phyloP scores from a whole-genome alignment of 2,329 filamentous ascomycete species.

The Malbranchea cinnamomea region DNA sequence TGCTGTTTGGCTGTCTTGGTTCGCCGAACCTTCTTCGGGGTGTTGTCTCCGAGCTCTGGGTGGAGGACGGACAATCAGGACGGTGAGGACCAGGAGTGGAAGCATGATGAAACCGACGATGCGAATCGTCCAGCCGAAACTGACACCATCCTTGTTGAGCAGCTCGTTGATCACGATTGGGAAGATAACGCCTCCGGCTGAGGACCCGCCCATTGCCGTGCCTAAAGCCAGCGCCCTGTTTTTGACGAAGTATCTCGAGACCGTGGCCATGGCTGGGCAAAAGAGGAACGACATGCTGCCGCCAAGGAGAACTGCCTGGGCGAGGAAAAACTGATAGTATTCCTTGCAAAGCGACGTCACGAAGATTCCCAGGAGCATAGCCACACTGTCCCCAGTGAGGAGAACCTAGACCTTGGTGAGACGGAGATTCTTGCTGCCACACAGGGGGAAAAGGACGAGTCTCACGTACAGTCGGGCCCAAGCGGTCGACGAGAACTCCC shows the following conservation, averaged over 20 bases:
- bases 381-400: slow-evolving; percentile 15
- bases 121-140: slow-evolving; percentile 25
- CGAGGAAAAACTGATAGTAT: slow-evolving; percentile 26
- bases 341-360: slow-evolving; percentile 23
- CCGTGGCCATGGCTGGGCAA: slow-evolving; percentile 18
- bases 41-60: no score
- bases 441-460: background rate
- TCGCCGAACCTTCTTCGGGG: background rate
- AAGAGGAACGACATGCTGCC: slow-evolving; percentile 17
- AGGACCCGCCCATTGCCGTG: slow-evolving; percentile 20
- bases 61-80: slow-evolving; percentile 6
- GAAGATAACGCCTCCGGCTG: slow-evolving; percentile 22
- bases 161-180: slow-evolving; percentile 19
- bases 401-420: slow-evolving; percentile 13
- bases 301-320: slow-evolving; percentile 22
- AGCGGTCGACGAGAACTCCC: slow-evolving; percentile 18
- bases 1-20: background rate
- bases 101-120: slow-evolving; percentile 28
- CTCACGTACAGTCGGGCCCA: slow-evolving; percentile 17
- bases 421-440: background rate
- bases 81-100: slow-evolving; percentile 20
- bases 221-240: slow-evolving; percentile 19
- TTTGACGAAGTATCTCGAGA: slow-evolving; percentile 17
- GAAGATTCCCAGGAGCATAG: slow-evolving; percentile 19
- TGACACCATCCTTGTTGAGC: slow-evolving; percentile 13